Evolutionary conservation across 352 stramenopile genomes (phyloP), one percentile per base, ranked within the genome.

Genomic region (Phytophthora sp.): DNA sequence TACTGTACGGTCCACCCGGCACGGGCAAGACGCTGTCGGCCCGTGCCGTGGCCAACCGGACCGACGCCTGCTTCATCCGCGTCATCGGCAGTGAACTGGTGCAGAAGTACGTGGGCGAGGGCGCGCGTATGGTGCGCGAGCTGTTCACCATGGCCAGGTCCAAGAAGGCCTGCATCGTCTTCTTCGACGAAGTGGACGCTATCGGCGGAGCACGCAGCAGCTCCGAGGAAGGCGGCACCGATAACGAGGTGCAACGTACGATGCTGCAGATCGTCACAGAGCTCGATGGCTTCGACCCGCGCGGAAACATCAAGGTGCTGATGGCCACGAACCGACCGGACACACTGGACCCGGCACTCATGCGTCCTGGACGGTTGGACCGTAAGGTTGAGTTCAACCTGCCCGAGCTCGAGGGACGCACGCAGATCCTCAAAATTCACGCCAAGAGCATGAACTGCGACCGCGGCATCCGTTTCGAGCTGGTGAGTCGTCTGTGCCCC

Each of bases 191-290:
- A 79, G 88, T 99, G 43, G 97, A 99, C 77, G 96, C 97, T 32
- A 99, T 99, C 69, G 97, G 97, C 58, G 96, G 97, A 30, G 87
- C 95, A 7, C 89, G 97, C 21, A 85, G 76, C 49, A 80, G 84
- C 42, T 80, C 77, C 1, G 89, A 97, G 62, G 96, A 99, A 58
- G 97, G 97, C 59, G 96, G 96, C 20, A 97, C 84, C 12, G 98
- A 99, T 69, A 99, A 98, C 62, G 98, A 99, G 81, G 98, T 99
- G 34, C 97, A 99, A 79, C 86, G 97, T 34, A 99, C 98, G 26
- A 99, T 99, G 98, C 88, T 99, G 49, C 96, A 99, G 84, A 99
- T 99, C 76, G 96, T 99, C 20, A 99, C 95, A 21, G 94, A 99
- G 82, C 86, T 99, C 5, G 98, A 99, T 78, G 98, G 98, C 30